Evolutionary conservation across 2,329 filamentous ascomycete genomes (phyloP).

Genomic region (Pseudogymnoascus sp.): DNA sequence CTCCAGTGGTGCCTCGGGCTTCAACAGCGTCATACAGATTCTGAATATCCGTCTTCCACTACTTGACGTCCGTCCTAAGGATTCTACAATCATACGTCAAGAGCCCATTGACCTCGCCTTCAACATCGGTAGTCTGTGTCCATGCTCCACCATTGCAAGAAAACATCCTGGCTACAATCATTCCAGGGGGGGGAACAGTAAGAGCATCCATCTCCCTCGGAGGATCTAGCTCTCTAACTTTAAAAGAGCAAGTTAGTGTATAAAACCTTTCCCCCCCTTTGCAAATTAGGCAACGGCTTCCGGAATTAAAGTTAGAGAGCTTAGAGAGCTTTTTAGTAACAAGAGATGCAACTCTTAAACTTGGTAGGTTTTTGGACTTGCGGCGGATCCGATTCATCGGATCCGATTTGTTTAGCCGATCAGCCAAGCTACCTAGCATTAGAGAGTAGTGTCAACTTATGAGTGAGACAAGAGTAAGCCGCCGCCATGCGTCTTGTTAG

Average conservation of each 20-base stretch:
- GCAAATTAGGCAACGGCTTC: background rate
- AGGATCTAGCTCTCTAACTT: background rate
- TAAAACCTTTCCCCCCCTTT: background rate
- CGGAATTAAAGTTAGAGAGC: background rate
- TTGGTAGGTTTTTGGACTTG: background rate
- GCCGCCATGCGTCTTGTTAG: background rate
- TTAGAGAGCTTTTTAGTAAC: background rate
- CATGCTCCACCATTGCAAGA: constrained; percentile 60
- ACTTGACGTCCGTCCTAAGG: constrained; percentile 46
- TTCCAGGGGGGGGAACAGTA: too few species aligned
- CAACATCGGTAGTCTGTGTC: constrained; percentile 69
- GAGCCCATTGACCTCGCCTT: constrained; percentile 67
- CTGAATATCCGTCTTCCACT: constrained; percentile 55
- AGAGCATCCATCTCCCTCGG: too few species aligned
- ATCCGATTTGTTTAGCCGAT: background rate
- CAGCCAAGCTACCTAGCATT: background rate
- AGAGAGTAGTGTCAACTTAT: background rate
- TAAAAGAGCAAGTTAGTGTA: background rate
- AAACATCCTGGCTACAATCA: constrained; percentile 32
- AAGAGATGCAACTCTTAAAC: background rate
- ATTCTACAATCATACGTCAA: constrained; percentile 61
- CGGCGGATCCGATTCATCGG: background rate
- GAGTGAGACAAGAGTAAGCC: background rate
- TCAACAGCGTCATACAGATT: constrained; percentile 51
- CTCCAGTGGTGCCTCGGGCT: constrained; percentile 6